These are phyloP conservation scores for Leccinum incarnatum DNA, from an alignment of 768 basidiomycete genomes.

Conservation along the genomic window DNA sequence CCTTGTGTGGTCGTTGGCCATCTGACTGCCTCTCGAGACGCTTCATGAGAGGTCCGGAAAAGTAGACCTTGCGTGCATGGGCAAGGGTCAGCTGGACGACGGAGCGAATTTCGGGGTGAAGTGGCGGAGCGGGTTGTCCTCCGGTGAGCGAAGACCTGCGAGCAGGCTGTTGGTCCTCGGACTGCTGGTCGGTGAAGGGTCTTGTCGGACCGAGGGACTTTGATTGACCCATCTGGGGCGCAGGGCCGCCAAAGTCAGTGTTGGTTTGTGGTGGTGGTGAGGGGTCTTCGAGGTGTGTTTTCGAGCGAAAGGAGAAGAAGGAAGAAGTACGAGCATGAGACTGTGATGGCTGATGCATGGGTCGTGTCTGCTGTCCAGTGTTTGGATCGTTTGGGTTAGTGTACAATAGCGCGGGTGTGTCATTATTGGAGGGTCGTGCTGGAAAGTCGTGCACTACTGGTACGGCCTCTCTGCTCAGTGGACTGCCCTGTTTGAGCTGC, in stretches of 20 bases:
- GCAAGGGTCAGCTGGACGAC: conserved; percentile 70
- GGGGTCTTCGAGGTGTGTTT: conserved; percentile 28
- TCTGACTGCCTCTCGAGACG: conserved; percentile 75
- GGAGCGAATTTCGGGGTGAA: conserved; percentile 82
- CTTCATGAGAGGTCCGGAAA: conserved; percentile 79
- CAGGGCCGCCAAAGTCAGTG: conserved; percentile 17
- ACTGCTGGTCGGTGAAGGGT: conserved; percentile 19
- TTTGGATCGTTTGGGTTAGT: conserved; percentile 17
- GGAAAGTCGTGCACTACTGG: conserved; percentile 31
- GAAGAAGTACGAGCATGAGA: conserved; percentile 57
- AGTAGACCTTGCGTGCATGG: conserved; percentile 84
- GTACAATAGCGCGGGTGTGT: conserved; percentile 6
- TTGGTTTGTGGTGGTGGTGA: conserved; percentile 14
- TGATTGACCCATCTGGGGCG: conserved; percentile 34
- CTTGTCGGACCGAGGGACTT: conserved; percentile 30
- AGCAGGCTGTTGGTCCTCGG: conserved; percentile 22
- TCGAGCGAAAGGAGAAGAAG: conserved; percentile 61
- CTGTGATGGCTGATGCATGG: conserved; percentile 25
- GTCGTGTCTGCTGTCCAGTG: conserved; percentile 21
- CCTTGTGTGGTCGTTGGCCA: conserved; percentile 64
- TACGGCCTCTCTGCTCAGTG: conserved; percentile 14
- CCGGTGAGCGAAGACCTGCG: conserved; percentile 21
- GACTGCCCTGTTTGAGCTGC: conserved; percentile 34
- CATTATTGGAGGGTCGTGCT: conserved; percentile 24
- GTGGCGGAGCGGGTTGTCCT: conserved; percentile 32